These are phyloP conservation scores for Diaporthe ampelina DNA, from an alignment of 2,329 filamentous ascomycete species.

Conservation along the genomic window DNA sequence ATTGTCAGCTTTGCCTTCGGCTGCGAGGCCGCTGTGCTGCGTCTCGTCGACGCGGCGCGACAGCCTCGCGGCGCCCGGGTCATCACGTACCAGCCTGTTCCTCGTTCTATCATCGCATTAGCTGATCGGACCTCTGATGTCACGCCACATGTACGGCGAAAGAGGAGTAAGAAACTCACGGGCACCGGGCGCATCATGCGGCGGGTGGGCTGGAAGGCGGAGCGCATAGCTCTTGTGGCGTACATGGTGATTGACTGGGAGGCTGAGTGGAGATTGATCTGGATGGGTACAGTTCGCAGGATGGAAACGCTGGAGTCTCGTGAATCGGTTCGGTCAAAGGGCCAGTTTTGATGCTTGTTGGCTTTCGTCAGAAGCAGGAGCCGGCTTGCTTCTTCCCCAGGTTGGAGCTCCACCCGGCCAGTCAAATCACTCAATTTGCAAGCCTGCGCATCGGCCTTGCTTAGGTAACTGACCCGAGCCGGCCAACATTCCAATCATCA, in stretches of 20 bases:
- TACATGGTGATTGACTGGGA: conserved; percentile 69
- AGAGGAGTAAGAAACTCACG: conserved; percentile 64
- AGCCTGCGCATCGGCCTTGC: conserved; percentile 27
- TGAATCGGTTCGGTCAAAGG: conserved; percentile 39
- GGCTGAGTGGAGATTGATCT: conserved; percentile 49
- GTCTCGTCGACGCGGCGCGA: background rate
- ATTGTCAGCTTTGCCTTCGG: conserved; percentile 32
- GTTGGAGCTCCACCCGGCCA: conserved; percentile 40
- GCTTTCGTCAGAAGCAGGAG: conserved; percentile 36
- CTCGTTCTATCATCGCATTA: conserved; percentile 66
- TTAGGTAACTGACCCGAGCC: conserved; percentile 34
- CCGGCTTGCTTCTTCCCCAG: conserved; percentile 31
- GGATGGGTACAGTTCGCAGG: conserved; percentile 29
- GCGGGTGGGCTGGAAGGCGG: conserved; percentile 73
- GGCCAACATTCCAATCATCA: conserved; percentile 40
- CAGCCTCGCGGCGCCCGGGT: conserved; percentile 37
- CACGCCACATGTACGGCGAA: conserved; percentile 16
- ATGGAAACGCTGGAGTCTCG: conserved; percentile 40
- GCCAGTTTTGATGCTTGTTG: conserved; percentile 33
- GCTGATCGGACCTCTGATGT: conserved; percentile 51
- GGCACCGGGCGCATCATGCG: conserved; percentile 80
- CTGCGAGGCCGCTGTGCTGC: background rate
- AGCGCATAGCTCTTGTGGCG: conserved; percentile 74
- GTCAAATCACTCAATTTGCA: conserved; percentile 41
- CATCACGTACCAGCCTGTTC: conserved; percentile 74